A percentile compares a stretch with the other conserved stretches of the same genome.
phyloP scores from a whole-genome alignment of 352 stramenopile genomes.

The Phytophthora tubulina region DNA sequence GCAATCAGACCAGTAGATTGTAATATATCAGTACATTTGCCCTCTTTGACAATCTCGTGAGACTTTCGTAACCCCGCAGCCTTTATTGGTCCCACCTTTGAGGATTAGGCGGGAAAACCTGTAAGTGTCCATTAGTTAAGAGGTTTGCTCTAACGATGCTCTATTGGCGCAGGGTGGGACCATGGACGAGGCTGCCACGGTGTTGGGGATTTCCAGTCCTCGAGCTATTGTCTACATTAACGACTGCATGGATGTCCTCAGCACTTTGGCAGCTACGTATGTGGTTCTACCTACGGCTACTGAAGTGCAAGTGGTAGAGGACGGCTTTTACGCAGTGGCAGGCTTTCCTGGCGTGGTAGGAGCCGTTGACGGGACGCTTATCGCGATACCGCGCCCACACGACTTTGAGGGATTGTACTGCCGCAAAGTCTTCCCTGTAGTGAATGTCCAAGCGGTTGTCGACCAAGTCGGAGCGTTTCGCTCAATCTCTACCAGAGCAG shows the following conservation, averaged over 20 bases:
- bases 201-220: slow-evolving; percentile 22
- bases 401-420: slow-evolving; percentile 37
- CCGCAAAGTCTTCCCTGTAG: slow-evolving; percentile 20
- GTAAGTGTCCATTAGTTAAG: slow-evolving; percentile 31
- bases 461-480: slow-evolving; percentile 13
- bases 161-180: slow-evolving; percentile 11
- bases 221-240: slow-evolving; percentile 30
- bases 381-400: slow-evolving; percentile 2
- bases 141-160: slow-evolving; percentile 31
- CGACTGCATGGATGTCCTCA: slow-evolving; percentile 11
- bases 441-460: slow-evolving; percentile 36
- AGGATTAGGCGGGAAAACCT: too few relatives aligned
- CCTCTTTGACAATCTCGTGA: too few relatives aligned
- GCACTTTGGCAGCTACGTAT: neutral
- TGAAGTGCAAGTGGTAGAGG: slow-evolving; percentile 10
- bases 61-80: too few relatives aligned
- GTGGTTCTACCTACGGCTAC: neutral
- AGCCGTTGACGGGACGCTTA: slow-evolving; percentile 10
- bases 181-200: slow-evolving; percentile 14
- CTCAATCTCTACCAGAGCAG: slow-evolving; percentile 26
- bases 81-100: too few relatives aligned
- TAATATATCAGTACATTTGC: too few relatives aligned
- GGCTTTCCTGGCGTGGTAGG: slow-evolving; percentile 25
- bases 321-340: slow-evolving; percentile 5
- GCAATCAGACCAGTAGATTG: too few relatives aligned